Evolutionary conservation across 257 asterid genomes (phyloP).

Genomic region (Verbascum thapsus): DNA sequence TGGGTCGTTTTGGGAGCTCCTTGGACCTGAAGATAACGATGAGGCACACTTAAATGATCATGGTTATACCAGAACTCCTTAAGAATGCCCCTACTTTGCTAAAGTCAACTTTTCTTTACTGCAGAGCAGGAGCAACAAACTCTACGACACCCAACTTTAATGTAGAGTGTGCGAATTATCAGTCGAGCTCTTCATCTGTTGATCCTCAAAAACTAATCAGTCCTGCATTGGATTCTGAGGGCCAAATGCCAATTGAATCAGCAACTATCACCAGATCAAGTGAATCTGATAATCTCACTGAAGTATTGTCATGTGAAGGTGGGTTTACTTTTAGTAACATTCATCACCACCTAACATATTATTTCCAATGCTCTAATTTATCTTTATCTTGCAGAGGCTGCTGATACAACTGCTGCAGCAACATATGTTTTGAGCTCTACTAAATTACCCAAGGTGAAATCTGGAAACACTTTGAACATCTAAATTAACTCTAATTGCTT

Average conservation of each 20-base stretch:
- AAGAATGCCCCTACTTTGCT: background rate
- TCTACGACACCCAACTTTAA: constrained; percentile 18
- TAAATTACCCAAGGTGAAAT: constrained; percentile 39
- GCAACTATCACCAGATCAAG: constrained; percentile 34
- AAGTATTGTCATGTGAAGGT: constrained; percentile 36
- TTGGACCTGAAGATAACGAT: no score
- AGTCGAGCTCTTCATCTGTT: constrained; percentile 34
- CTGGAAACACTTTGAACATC: constrained; percentile 26
- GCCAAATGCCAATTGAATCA: constrained; percentile 33
- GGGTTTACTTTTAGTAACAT: constrained; percentile 32
- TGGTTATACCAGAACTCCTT: no score
- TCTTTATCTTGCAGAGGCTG: constrained; percentile 43
- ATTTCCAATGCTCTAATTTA: constrained; percentile 24
- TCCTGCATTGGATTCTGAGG: constrained; percentile 27
- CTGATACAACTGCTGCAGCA: constrained; percentile 37
- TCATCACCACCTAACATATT: constrained; percentile 11
- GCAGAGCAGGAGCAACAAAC: constrained; percentile 45
- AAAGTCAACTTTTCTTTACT: constrained; percentile 12
- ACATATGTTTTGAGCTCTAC: constrained; percentile 35
- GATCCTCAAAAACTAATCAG: constrained; percentile 33
- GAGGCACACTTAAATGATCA: no score
- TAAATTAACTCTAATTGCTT: constrained; percentile 7
- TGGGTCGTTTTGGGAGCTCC: no score
- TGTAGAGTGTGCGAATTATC: constrained; percentile 26
- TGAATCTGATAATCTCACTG: constrained; percentile 32